Conservation (phyloP, 2,329 filamentous ascomycete genomes). For the Pseudofabraea citricarpa region DNA sequence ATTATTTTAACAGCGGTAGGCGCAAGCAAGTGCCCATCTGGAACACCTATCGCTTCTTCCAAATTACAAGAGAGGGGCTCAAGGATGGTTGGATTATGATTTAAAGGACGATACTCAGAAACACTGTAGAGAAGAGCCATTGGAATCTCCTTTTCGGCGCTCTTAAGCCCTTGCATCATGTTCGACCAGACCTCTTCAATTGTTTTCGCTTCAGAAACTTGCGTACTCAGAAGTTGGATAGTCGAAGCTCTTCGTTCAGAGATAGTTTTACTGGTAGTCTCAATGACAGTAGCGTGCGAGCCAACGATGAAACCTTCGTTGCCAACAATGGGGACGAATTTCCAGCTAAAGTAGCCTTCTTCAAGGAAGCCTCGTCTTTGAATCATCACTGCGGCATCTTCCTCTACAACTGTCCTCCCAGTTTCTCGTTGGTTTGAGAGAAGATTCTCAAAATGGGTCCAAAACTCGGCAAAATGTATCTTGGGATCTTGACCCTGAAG, state of each 20-base stretch:
- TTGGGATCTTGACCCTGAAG: constrained; percentile 31
- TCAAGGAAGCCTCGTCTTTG: constrained; percentile 28
- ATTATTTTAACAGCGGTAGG: constrained; percentile 5
- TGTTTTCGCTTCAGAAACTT: constrained; percentile 19
- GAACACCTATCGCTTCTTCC: constrained; percentile 11
- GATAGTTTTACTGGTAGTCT: constrained; percentile 34
- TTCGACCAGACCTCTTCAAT: constrained; percentile 29
- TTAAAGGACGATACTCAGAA: constrained; percentile 5
- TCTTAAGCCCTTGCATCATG: constrained; percentile 18
- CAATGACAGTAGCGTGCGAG: constrained; percentile 14
- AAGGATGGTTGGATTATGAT: background rate
- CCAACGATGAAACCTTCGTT: constrained; percentile 25
- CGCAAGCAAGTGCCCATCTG: constrained; percentile 5
- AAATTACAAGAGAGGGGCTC: constrained; percentile 4
- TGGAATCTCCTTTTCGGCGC: constrained; percentile 25
- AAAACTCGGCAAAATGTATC: constrained; percentile 33
- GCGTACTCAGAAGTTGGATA: constrained; percentile 30
- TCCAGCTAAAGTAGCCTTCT: constrained; percentile 34
- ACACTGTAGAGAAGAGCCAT: constrained; percentile 28
- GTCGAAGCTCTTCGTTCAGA: constrained; percentile 29
- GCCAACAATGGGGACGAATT: constrained; percentile 34
- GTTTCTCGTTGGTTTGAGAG: constrained; percentile 22
- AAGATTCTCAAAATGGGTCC: constrained; percentile 25
- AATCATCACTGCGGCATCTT: constrained; percentile 24
- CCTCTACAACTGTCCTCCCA: constrained; percentile 17